A percentile compares a stretch with the other conserved stretches of the same genome.
Evolutionary conservation across 176 grass and related monocot species (phyloP).

Genomic region (Secale cereale): DNA sequence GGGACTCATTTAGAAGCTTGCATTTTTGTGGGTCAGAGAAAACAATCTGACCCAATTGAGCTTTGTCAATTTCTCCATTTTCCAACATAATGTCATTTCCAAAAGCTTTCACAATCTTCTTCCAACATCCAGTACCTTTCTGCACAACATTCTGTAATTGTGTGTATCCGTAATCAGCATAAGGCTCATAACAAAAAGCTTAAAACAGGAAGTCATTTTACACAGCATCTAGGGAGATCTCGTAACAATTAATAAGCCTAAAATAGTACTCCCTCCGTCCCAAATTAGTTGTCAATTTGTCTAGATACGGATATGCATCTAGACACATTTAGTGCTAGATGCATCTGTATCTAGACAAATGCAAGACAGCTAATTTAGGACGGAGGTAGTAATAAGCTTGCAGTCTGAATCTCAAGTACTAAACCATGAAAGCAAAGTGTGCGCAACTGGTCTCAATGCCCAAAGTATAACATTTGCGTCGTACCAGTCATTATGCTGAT

Average conservation of each 20-base stretch:
- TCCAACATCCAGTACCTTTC: slow-evolving; percentile 82
- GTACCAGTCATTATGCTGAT: neutral
- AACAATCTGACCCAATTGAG: no score
- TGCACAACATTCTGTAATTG: slow-evolving; percentile 65
- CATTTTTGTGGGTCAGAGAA: no score
- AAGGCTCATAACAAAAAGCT: neutral
- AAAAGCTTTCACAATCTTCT: slow-evolving; percentile 82
- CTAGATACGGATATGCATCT: no score
- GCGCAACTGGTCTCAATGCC: neutral
- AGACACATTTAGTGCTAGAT: no score
- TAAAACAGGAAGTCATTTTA: neutral
- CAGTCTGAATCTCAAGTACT: neutral
- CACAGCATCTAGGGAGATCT: neutral
- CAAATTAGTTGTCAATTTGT: no score
- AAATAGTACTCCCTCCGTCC: neutral
- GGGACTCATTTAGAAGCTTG: no score
- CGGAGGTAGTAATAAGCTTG: neutral
- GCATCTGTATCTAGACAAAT: no score
- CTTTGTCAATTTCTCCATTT: slow-evolving; percentile 78
- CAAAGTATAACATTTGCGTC: neutral
- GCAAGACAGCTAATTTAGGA: no score
- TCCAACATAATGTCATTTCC: slow-evolving; percentile 74
- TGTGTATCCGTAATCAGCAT: slow-evolving; percentile 8
- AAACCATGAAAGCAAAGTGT: neutral
- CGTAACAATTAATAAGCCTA: neutral